Conservation (phyloP, 768 basidiomycete species). For the Hypholoma fasciculare region DNA sequence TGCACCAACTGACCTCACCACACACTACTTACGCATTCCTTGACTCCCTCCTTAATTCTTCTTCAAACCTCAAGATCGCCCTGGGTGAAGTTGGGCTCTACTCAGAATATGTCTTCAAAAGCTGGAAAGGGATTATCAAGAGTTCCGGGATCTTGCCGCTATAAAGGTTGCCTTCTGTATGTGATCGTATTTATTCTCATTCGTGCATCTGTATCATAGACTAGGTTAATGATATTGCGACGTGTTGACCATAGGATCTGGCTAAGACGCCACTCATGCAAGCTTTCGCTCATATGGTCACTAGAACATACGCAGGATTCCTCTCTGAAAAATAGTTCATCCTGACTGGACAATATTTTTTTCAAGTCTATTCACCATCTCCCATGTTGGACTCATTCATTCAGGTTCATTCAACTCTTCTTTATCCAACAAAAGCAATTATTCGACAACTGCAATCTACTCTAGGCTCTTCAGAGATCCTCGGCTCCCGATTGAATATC, state of each 20-base stretch:
- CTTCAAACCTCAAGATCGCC: conserved; percentile 42
- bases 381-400: too few relatives aligned
- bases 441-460: neutral
- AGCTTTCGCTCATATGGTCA: neutral
- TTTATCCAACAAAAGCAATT: too few relatives aligned
- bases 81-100: conserved; percentile 56
- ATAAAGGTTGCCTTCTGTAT: neutral
- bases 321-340: too few relatives aligned
- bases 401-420: too few relatives aligned
- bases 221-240: neutral
- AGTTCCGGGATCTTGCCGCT: conserved; percentile 55
- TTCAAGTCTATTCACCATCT: too few relatives aligned
- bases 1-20: conserved; percentile 83
- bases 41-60: conserved; percentile 56
- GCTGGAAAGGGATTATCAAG: conserved; percentile 72
- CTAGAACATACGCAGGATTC: too few relatives aligned
- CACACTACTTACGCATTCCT: conserved; percentile 66
- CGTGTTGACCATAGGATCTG: neutral
- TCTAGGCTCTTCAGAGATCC: neutral
- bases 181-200: neutral
- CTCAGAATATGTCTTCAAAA: conserved; percentile 60
- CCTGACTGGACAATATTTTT: too few relatives aligned
- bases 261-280: too few relatives aligned
- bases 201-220: neutral
- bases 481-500: neutral